These are phyloP conservation scores for Claviceps purpurea DNA, from an alignment of 2,329 filamentous ascomycete species.

Conservation along the genomic window DNA sequence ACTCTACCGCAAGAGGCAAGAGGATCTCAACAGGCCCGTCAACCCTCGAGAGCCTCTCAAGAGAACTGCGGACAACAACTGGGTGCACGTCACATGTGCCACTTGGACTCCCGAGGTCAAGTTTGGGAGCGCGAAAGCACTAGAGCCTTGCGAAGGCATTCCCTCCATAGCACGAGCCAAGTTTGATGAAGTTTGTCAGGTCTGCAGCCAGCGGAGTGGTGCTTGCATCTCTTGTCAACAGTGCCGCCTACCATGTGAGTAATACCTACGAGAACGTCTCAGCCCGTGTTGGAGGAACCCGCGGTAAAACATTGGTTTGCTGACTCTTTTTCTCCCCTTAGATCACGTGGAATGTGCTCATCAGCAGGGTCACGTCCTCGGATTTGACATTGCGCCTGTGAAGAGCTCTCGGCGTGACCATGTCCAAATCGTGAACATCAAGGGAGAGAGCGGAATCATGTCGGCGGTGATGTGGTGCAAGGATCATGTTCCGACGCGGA, in stretches of 20 bases:
- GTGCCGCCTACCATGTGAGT: constrained; percentile 43
- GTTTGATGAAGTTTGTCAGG: constrained; percentile 68
- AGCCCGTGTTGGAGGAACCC: background rate
- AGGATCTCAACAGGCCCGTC: constrained; percentile 68
- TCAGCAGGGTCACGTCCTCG: constrained; percentile 67
- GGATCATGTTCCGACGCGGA: constrained; percentile 64
- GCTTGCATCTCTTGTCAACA: constrained; percentile 75
- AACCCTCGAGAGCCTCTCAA: constrained; percentile 86
- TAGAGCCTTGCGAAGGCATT: constrained; percentile 84
- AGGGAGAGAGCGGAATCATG: constrained; percentile 69
- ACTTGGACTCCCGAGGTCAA: constrained; percentile 87
- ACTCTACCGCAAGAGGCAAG: constrained; percentile 71
- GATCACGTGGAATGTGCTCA: constrained; percentile 80
- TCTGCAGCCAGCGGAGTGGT: constrained; percentile 63
- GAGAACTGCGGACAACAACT: constrained; percentile 90
- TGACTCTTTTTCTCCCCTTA: constrained; percentile 6
- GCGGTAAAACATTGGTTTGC: background rate
- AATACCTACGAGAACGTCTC: background rate
- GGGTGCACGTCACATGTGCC: constrained; percentile 91
- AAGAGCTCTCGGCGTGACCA: constrained; percentile 80
- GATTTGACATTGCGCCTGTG: constrained; percentile 80
- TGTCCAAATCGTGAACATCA: constrained; percentile 65
- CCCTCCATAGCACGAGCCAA: constrained; percentile 61
- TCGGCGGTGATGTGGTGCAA: constrained; percentile 86
- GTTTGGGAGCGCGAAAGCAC: constrained; percentile 69